Evolutionary conservation across 202 grass and related monocot species (phyloP), one percentile per base, ranked within the genome.

Genomic region (Zizania palustris): DNA sequence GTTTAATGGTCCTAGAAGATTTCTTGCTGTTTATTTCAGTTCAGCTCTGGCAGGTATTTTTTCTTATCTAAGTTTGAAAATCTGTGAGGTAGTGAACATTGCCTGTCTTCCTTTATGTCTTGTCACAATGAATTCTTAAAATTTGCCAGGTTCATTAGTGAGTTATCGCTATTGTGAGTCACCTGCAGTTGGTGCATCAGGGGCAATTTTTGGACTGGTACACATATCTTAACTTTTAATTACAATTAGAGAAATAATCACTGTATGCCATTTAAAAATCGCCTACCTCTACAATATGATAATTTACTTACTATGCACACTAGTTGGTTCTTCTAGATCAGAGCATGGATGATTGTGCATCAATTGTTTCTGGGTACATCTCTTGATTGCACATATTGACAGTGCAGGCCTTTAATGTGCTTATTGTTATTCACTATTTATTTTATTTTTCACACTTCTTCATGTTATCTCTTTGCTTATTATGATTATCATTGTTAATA

Each of bases 191-290:
- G 95, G 95, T 78, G 91, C 91, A 8, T 98, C 95, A 59, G 95
- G 91, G 46, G 95, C 95, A 45, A 91, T 98, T 76, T 98, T 93
- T 65, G 87, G 95, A 88, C 79, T 98, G 85, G 95, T 94, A 92
- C 65, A 58, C 63, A 34, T 71, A 67, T 39, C 74, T 82, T 64
- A 41, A 22, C 56, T 45, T 18, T 28, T 61, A 63, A 68, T 37
- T 42, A 39, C 22, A 7, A 13, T 53, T 57, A 33, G 2, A 54
- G 2, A 63, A 48, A 57, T 43, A 15, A 74, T 67, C 34, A 34
- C 50, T 48, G 18, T 54, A 11, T 9, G 37, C 5, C 3, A 45
- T 79, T 15, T 28, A 6, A 45, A 53, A 68, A 19, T 60, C 42
- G 60, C 11, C 20, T 75, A 64, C 28, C 14, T 13, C 19, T 33